Percentiles rank a stretch among this genome's conserved stretches.
phyloP scores from a whole-genome alignment of 169 alveolate species.

The Eimeria sp. region DNA sequence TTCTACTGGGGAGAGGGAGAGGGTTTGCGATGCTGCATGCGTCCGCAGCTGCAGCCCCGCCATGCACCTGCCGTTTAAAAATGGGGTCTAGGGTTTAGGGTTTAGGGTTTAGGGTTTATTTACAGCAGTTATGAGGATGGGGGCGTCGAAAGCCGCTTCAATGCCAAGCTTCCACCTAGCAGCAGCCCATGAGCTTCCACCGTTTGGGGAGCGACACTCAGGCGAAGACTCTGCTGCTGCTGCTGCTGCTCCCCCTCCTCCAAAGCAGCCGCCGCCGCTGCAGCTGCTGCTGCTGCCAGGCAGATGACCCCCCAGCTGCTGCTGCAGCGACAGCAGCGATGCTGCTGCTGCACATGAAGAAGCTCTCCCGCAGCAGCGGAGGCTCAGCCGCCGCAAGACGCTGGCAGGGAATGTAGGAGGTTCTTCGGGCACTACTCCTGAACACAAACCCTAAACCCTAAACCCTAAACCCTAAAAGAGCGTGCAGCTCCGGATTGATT shows the following conservation, averaged over 20 bases:
- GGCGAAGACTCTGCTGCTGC: constrained; percentile 19
- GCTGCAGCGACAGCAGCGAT: constrained; percentile 33
- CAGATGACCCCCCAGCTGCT: constrained; percentile 48
- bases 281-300: constrained; percentile 40
- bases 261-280: constrained; percentile 20
- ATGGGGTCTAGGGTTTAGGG: neutral
- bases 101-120: constrained; percentile 45
- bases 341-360: constrained; percentile 38
- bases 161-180: constrained; percentile 84
- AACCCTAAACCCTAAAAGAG: neutral
- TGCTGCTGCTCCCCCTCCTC: constrained; percentile 31
- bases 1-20: neutral
- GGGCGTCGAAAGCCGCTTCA: constrained; percentile 80
- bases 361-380: constrained; percentile 53
- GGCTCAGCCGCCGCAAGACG: constrained; percentile 25
- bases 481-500: too few relatives aligned
- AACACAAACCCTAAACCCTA: constrained; percentile 21
- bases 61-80: neutral
- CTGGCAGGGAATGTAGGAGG: constrained; percentile 23
- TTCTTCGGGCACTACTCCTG: constrained; percentile 33
- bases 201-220: constrained; percentile 22
- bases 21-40: neutral
- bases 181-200: constrained; percentile 42
- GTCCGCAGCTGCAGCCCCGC: neutral
- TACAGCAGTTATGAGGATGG: constrained; percentile 79